A percentile compares a stretch with the other conserved stretches of the same genome.
These are phyloP conservation scores for Coemansia asiatica DNA, from an alignment of 192 early-diverging fungal species.

Conservation along the genomic window DNA sequence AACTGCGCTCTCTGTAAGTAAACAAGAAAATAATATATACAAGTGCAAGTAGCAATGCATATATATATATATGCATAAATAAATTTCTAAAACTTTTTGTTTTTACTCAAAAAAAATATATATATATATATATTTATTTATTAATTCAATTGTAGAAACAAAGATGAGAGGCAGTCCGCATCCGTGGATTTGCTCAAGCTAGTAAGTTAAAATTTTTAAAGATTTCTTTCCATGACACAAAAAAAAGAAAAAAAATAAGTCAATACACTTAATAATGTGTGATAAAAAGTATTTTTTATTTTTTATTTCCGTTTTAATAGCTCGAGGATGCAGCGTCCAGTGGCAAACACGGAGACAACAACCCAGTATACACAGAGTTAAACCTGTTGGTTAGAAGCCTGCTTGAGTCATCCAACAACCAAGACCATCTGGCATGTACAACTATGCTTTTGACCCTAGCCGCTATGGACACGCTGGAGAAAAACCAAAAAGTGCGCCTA, in stretches of 20 bases:
- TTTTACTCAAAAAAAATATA: no score
- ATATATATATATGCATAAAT: background rate
- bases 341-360: slow-evolving; percentile 23
- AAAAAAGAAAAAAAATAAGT: background rate
- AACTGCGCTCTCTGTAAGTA: slow-evolving; percentile 22
- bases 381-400: slow-evolving; percentile 12
- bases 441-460: slow-evolving; percentile 22
- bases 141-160: background rate
- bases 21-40: background rate
- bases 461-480: slow-evolving; percentile 18
- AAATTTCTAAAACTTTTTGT: no score
- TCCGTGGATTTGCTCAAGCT: background rate
- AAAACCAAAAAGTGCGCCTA: slow-evolving; percentile 30
- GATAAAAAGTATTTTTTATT: background rate
- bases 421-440: slow-evolving; percentile 28
- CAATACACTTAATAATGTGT: background rate
- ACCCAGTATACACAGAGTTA: slow-evolving; percentile 25
- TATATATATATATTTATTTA: no score
- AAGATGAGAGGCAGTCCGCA: background rate
- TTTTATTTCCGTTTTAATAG: slow-evolving; percentile 6
- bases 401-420: slow-evolving; percentile 2
- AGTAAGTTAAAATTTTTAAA: background rate
- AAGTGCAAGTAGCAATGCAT: background rate
- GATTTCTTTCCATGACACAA: background rate
- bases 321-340: slow-evolving; percentile 20